Evolutionary conservation across 163 green algal species (phyloP), one percentile per base, ranked within the genome.

Genomic region (Chlamydomonas reinhardtii): DNA sequence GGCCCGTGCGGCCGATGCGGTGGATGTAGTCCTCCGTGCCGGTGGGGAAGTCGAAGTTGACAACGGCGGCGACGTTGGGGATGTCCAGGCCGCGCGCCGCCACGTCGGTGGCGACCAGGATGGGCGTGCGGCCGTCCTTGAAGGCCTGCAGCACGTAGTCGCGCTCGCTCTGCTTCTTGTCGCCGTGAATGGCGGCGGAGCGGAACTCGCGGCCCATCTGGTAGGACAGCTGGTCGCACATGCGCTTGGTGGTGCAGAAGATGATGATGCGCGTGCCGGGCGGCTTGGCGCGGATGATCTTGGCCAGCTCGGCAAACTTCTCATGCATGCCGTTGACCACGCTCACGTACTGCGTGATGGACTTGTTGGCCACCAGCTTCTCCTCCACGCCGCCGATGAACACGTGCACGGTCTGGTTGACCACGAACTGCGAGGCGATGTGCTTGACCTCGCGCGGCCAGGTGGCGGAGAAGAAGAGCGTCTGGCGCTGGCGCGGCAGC

Each of bases 101-200:
- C 8, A 99, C 97, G 87, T 99, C 97, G 14, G 97, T 99, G 32
- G 97, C 97, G 24, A 98, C 95, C 91, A 99, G 97, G 83, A 99
- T 95, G 31, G 96, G 96, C 24, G 91, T 90, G n/a, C 88, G 91
- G 78, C 96, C 88, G 84, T 93, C 62, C 76, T 96, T 96, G 69
- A 96, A 96, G 3, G 71, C 76, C 39, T 90, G 81, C 17, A 98
- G 92, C 81, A 95, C 94, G 68, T 89, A 95, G 82, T 98, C 96
- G 78, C 96, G 91, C 83, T 94, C 86, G 59, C 89, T 83, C 82
- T 93, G 90, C 68, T 87, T 79, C 88, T 92, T 92, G 83, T 96
- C 95, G 73, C 95, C 95, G 88, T 98, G 96, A 82, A 98, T 97
- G 54, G 93, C 84, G 16, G 82, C 92, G 4, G 93, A 85, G 25